Conservation (phyloP, 371 early-diverging fungal genomes). For the Rhizopus arrhizus region DNA sequence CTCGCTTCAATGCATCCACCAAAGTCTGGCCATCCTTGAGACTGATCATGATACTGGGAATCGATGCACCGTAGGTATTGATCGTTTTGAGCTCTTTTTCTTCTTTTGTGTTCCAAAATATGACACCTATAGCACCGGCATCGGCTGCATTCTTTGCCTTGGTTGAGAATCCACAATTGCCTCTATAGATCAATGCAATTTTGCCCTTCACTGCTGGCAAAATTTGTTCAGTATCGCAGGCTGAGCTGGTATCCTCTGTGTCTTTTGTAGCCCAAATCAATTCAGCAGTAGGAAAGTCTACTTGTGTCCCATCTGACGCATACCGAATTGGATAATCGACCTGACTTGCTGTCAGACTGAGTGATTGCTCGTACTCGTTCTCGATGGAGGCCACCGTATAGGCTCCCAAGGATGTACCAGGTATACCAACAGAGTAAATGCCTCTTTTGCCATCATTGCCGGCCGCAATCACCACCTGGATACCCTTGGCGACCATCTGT, state of each 20-base stretch:
- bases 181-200: conserved; percentile 55
- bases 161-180: conserved; percentile 54
- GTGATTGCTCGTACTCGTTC: conserved; percentile 18
- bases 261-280: conserved; percentile 5
- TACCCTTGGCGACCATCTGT: conserved; percentile 14
- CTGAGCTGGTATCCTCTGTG: background rate
- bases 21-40: conserved; percentile 19
- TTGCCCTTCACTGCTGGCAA: conserved; percentile 30
- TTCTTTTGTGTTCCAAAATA: conserved; percentile 32
- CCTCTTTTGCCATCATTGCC: conserved; percentile 63
- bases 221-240: conserved; percentile 22
- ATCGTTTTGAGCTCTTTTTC: conserved; percentile 5
- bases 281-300: conserved; percentile 1
- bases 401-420: conserved; percentile 47
- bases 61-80: conserved; percentile 14
- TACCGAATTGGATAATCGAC: background rate
- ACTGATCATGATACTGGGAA: conserved; percentile 25
- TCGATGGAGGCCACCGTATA: conserved; percentile 65
- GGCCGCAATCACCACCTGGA: conserved; percentile 55
- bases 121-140: conserved; percentile 46
- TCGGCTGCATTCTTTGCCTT: conserved; percentile 47
- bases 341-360: background rate
- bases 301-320: background rate
- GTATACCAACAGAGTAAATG: conserved; percentile 39
- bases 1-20: conserved; percentile 11